Evolutionary conservation across 176 grass and related monocot genomes (phyloP).

Genomic region (Eleusine indica): DNA sequence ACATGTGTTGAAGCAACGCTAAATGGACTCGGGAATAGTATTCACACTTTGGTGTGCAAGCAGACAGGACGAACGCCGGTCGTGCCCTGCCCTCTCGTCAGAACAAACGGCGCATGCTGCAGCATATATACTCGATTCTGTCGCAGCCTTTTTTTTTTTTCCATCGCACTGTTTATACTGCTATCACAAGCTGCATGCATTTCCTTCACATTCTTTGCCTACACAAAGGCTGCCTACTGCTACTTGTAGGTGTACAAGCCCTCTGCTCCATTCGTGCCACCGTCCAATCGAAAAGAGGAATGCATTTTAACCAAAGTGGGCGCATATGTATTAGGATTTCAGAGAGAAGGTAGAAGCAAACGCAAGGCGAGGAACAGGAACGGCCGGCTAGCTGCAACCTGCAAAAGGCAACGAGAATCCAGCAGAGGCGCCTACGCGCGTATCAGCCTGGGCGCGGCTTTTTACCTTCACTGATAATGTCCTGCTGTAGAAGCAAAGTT

Average conservation of each 20-base stretch:
- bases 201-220: constrained; percentile 22
- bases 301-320: neutral
- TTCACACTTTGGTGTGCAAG: neutral
- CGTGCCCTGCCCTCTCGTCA: constrained; percentile 6
- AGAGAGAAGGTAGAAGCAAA: neutral
- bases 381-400: neutral
- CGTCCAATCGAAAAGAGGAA: neutral
- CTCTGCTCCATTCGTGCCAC: neutral
- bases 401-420: neutral
- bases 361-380: neutral
- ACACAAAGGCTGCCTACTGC: neutral
- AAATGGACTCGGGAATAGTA: neutral
- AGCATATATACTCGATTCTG: constrained; percentile 36
- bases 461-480: constrained; percentile 6
- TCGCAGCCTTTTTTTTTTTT: neutral
- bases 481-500: neutral
- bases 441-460: neutral
- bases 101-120: constrained; percentile 7
- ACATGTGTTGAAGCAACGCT: neutral
- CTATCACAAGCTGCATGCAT: neutral
- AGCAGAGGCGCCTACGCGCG: neutral
- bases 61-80: neutral
- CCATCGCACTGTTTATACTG: neutral
- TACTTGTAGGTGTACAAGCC: neutral
- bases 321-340: neutral